Evolutionary conservation across 2,329 filamentous ascomycete species (phyloP).

Genomic region (Pseudogymnoascus sp.): DNA sequence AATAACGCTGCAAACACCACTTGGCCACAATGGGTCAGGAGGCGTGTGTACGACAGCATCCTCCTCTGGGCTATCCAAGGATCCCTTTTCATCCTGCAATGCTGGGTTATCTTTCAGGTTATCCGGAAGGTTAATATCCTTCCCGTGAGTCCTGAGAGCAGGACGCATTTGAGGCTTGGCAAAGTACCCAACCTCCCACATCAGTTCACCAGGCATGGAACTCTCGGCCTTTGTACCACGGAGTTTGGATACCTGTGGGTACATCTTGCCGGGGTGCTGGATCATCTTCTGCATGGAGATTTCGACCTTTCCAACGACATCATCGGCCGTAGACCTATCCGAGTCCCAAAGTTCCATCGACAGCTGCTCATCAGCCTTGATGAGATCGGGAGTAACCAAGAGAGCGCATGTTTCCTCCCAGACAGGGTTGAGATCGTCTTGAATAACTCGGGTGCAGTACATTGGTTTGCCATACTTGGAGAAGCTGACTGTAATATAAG

Average conservation of each 20-base stretch:
- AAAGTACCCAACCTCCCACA: conserved; percentile 96
- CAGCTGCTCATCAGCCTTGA: conserved; percentile 88
- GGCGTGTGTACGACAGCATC: conserved; percentile 84
- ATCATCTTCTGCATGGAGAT: conserved; percentile 92
- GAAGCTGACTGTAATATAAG: conserved; percentile 90
- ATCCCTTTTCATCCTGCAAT: conserved; percentile 81
- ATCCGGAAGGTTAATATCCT: conserved; percentile 67
- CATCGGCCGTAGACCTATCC: conserved; percentile 83
- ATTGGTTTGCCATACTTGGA: conserved; percentile 97
- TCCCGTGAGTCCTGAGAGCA: conserved; percentile 78
- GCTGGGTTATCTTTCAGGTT: conserved; percentile 65
- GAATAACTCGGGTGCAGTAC: conserved; percentile 94
- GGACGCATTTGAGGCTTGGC: conserved; percentile 81
- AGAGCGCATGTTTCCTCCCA: conserved; percentile 85
- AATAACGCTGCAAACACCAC: conserved; percentile 75
- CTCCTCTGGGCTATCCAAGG: conserved; percentile 62
- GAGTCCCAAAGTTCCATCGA: conserved; percentile 96
- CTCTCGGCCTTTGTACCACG: conserved; percentile 74
- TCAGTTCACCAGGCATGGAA: conserved; percentile 83
- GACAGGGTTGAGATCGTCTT: conserved; percentile 85
- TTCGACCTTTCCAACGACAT: conserved; percentile 91
- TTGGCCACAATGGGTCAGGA: conserved; percentile 93
- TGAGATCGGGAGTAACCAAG: conserved; percentile 77
- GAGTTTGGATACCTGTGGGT: conserved; percentile 76
- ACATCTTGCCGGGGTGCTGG: conserved; percentile 88